Evolutionary conservation across 2,329 filamentous ascomycete species (phyloP).

Genomic region (Pseudopithomyces maydicus): DNA sequence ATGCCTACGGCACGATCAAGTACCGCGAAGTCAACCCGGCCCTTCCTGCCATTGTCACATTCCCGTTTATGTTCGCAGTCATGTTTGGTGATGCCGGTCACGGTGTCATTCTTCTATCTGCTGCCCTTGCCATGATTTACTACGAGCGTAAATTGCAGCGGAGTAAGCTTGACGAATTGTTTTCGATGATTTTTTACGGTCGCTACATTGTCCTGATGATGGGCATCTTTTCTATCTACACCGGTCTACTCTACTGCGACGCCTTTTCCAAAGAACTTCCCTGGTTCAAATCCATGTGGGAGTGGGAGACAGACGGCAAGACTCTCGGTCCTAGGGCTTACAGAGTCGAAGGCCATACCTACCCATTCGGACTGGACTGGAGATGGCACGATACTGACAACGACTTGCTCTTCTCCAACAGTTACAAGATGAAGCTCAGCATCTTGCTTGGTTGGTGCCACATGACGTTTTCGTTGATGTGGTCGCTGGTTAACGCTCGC

Average conservation of each 20-base stretch:
- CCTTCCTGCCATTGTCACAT: constrained; percentile 92
- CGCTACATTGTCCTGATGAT: constrained; percentile 99
- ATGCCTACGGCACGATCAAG: constrained; percentile 96
- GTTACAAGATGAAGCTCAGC: constrained; percentile 99
- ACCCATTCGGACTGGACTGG: constrained; percentile 95
- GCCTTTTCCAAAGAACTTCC: constrained; percentile 93
- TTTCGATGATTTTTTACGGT: constrained; percentile 98
- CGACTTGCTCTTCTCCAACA: constrained; percentile 93
- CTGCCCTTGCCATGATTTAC: constrained; percentile 91
- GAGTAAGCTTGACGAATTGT: constrained; percentile 95
- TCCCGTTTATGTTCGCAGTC: constrained; percentile 99
- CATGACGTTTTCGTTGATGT: constrained; percentile 97
- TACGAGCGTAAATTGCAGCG: constrained; percentile 82
- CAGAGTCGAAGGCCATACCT: constrained; percentile 75
- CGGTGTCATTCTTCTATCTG: constrained; percentile 83
- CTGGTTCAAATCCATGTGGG: constrained; percentile 87
- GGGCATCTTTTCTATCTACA: constrained; percentile 96
- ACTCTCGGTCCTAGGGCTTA: constrained; percentile 63
- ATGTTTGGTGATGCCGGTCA: constrained; percentile 99
- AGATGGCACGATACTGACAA: constrained; percentile 97
- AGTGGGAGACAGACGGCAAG: constrained; percentile 71
- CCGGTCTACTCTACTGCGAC: constrained; percentile 97
- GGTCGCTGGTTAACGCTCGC: constrained; percentile 88
- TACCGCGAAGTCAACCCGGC: constrained; percentile 98
- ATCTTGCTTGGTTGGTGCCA: constrained; percentile 96